These are phyloP conservation scores for Trichoderma sp. DNA, from an alignment of 2,329 filamentous ascomycete genomes.

Conservation along the genomic window DNA sequence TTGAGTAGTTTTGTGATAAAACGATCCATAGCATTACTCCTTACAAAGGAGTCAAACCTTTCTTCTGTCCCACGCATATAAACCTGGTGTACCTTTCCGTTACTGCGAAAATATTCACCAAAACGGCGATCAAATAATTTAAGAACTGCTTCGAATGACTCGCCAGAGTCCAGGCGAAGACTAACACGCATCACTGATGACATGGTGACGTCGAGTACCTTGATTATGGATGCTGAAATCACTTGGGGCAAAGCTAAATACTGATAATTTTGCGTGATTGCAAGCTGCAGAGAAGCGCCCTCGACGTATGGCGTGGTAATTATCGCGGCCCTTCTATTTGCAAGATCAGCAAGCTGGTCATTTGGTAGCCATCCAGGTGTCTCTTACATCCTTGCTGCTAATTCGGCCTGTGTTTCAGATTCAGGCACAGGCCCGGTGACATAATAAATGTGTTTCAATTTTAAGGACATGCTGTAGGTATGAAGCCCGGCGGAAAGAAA, in stretches of 20 bases:
- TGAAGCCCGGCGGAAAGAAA: no score
- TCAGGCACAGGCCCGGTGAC: no score
- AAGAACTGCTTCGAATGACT: neutral
- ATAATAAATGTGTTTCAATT: no score
- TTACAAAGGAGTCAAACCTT: neutral
- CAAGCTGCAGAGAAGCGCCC: neutral
- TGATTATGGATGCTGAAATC: neutral
- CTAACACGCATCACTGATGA: neutral
- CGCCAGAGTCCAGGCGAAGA: neutral
- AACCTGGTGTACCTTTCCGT: neutral
- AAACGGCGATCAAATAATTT: neutral
- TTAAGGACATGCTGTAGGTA: no score
- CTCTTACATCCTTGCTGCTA: no score
- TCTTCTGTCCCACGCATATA: neutral
- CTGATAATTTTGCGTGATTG: neutral
- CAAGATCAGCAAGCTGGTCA: neutral
- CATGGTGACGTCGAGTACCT: neutral
- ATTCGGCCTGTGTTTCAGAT: no score
- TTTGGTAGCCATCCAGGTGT: neutral
- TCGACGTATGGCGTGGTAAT: neutral
- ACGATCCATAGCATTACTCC: neutral
- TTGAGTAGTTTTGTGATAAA: neutral
- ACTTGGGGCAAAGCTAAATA: neutral
- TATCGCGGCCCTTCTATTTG: neutral
- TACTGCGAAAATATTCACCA: neutral